phyloP scores from a whole-genome alignment of 1,139 yeast species.

The Blastobotrys buckinghamii region DNA sequence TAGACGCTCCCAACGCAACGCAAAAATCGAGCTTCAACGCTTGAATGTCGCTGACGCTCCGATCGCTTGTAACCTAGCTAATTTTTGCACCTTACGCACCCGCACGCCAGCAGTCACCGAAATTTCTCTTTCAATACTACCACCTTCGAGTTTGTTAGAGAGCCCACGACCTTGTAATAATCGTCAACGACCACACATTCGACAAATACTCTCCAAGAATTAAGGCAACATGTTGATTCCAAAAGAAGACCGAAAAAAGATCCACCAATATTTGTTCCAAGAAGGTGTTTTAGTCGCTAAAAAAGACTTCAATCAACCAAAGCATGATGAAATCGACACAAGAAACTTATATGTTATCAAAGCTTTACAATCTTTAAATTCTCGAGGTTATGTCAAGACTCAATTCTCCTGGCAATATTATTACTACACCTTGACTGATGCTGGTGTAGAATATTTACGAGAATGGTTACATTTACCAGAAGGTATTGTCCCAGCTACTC shows the following conservation, averaged over 20 bases:
- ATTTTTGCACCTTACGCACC: too few species aligned
- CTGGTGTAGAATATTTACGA: conserved; percentile 98
- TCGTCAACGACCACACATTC: background rate
- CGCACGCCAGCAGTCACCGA: background rate
- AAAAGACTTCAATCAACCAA: conserved; percentile 96
- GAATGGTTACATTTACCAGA: conserved; percentile 98
- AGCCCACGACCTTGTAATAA: background rate
- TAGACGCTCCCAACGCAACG: too few species aligned
- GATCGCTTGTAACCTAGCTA: too few species aligned
- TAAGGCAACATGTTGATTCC: conserved; percentile 99
- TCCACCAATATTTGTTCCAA: conserved; percentile 98
- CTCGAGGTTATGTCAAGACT: conserved; percentile 98
- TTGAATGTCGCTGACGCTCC: background rate
- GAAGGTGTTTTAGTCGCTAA: conserved; percentile 99
- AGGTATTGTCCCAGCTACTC: conserved; percentile 97
- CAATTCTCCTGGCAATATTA: conserved; percentile 99
- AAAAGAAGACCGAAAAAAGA: conserved; percentile 99
- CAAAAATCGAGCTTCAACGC: too few species aligned
- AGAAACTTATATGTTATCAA: conserved; percentile 97
- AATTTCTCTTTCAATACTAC: background rate
- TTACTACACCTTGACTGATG: conserved; percentile 99
- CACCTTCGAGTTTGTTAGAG: background rate
- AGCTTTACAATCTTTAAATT: conserved; percentile 98
- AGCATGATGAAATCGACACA: conserved; percentile 97
- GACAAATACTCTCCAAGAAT: background rate